These are phyloP conservation scores for Colletotrichum acutatum DNA, from an alignment of 2,329 filamentous ascomycete genomes.

Conservation along the genomic window DNA sequence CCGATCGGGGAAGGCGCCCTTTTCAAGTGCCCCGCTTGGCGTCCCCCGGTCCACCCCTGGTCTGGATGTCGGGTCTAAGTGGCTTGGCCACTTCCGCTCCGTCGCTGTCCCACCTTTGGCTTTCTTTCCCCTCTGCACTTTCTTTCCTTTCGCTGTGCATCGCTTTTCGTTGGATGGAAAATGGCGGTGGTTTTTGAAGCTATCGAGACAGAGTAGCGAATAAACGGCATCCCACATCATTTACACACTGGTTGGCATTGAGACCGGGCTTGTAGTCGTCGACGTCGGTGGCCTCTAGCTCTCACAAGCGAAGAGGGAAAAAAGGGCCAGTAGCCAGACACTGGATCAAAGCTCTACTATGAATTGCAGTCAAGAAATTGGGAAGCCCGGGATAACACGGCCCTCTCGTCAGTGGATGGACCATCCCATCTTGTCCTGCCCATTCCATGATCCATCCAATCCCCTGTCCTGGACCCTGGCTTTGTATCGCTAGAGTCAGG, in stretches of 20 bases:
- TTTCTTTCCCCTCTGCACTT: background rate
- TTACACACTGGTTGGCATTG: background rate
- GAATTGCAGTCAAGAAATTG: background rate
- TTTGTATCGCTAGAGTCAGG: constrained; percentile 12
- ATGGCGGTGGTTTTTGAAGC: background rate
- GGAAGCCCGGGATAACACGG: constrained; percentile 11
- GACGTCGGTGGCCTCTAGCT: background rate
- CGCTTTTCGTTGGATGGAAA: background rate
- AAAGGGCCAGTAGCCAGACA: background rate
- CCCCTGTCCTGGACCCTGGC: constrained; percentile 24
- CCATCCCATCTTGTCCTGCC: background rate
- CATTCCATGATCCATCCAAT: background rate
- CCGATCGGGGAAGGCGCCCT: background rate
- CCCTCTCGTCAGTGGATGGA: background rate
- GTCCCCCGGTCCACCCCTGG: background rate
- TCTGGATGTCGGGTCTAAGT: constrained; percentile 2
- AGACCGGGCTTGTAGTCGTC: background rate
- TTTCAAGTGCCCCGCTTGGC: background rate
- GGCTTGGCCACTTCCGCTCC: constrained; percentile 9
- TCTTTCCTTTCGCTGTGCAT: background rate
- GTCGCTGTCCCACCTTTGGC: background rate
- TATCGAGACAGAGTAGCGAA: background rate
- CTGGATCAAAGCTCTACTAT: background rate
- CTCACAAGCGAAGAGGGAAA: background rate
- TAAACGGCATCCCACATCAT: background rate